Base-by-base conservation (phyloP, 441 rosid genomes). In the Metrosideros polymorpha region DNA sequence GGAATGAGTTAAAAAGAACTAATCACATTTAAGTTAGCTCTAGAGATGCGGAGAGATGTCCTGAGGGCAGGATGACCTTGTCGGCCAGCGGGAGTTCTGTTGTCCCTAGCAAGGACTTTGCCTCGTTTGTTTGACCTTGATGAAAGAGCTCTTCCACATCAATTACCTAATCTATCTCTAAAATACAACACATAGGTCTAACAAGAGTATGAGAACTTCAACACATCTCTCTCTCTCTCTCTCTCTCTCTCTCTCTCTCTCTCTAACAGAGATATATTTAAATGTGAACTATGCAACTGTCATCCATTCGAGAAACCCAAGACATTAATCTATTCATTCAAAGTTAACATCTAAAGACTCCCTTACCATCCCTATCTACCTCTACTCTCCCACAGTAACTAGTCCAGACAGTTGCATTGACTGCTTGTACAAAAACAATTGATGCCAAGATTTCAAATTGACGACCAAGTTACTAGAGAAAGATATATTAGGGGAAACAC, bases 261-360 rank as follows among this genome's bases (percentile, higher is more conserved):
- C 18, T 54, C 77, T 32, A 66, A 66, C 29, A 19, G 56, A 56
- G 51, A 39, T 84, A 6, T 52, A 22, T 45, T 66, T 51, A 59
- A 61, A 6, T 50, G 75, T 85, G 61, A 83, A 83, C 85, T 10
- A 85, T 86, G 79, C 88, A 90, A 85, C 86, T 85, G 61, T 84
- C 51, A 82, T 86, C 84, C 76, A 85, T 85, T 82, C 47, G 79
- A 43, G n/a, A 71, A 71, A 88, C 82, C 85, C 89, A 90, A 89
- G 84, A 90, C 63, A 87, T 88, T 76, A 56, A 61, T 84, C 66
- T 45, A 79, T 76, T 82, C 51, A 45, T 57, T 63, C 88, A 83
- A 87, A 53, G 82, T 52, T 87, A 57, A 83, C 55, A 86, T 83
- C 42, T 85, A 85, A 83, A 86, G 87, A 90, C 87, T 35, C 61